A percentile compares a stretch with the other conserved stretches of the same genome.
Conservation (phyloP, 1,284 basidiomycete genomes). For the Sanghuangporus weigelae region DNA sequence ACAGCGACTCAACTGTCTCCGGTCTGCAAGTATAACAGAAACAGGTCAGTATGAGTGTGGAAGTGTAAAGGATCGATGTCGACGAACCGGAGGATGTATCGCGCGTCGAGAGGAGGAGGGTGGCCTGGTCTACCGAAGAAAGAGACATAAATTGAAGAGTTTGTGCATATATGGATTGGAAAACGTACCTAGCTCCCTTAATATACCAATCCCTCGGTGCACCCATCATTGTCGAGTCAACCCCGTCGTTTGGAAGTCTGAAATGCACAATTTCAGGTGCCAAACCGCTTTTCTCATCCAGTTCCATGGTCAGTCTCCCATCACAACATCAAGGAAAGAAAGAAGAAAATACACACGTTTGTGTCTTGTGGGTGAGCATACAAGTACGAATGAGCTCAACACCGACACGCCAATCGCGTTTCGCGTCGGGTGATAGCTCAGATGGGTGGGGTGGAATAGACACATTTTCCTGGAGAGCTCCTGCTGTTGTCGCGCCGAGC, state of each 20-base stretch:
- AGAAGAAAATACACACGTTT: conserved; percentile 53
- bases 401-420: conserved; percentile 80
- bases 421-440: conserved; percentile 51
- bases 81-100: conserved; percentile 79
- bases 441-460: conserved; percentile 55
- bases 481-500: conserved; percentile 78
- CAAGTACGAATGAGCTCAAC: conserved; percentile 83
- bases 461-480: conserved; percentile 41
- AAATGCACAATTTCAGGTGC: conserved; percentile 84
- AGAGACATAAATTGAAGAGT: not conserved
- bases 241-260: conserved; percentile 48
- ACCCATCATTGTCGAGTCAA: conserved; percentile 30
- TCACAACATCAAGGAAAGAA: not conserved
- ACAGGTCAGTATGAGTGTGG: conserved; percentile 2
- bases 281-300: conserved; percentile 50
- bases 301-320: not conserved
- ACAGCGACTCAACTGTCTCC: conserved; percentile 92
- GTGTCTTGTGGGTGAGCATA: conserved; percentile 81
- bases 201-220: conserved; percentile 79
- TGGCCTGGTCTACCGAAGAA: conserved; percentile 37
- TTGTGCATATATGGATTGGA: not conserved
- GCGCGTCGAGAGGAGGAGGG: conserved; percentile 67
- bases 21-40: conserved; percentile 45
- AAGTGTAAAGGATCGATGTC: conserved; percentile 6
- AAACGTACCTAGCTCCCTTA: conserved; percentile 59